Percentiles rank a stretch among this genome's conserved stretches.
Conservation (phyloP, 2,329 filamentous ascomycete genomes). For the Verticillium klebahnii region DNA sequence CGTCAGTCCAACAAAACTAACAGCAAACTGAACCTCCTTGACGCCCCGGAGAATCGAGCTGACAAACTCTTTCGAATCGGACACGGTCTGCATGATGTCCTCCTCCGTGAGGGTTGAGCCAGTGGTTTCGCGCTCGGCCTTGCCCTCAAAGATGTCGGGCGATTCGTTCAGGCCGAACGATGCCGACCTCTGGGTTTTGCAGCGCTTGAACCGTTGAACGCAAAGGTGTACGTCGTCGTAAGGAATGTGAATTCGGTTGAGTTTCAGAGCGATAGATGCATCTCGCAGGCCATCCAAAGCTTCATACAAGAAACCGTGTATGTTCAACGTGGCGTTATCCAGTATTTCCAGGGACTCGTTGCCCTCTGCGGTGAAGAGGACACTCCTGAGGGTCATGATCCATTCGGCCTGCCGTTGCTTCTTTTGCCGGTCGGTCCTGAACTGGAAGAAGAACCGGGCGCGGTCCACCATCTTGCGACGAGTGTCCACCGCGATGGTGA, state of each 20-base stretch:
- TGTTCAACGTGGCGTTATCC: slow-evolving; percentile 81
- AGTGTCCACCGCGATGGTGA: slow-evolving; percentile 86
- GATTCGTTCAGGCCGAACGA: slow-evolving; percentile 34
- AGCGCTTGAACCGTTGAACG: slow-evolving; percentile 48
- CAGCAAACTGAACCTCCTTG: slow-evolving; percentile 92
- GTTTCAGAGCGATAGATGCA: slow-evolving; percentile 82
- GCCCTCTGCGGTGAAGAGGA: slow-evolving; percentile 83
- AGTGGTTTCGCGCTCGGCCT: slow-evolving; percentile 71
- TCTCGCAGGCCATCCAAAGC: slow-evolving; percentile 84
- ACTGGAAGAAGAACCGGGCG: slow-evolving; percentile 81
- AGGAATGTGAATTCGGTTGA: slow-evolving; percentile 85
- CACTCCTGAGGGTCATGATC: slow-evolving; percentile 80
- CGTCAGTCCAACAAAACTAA: slow-evolving; percentile 84
- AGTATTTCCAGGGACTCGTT: slow-evolving; percentile 81
- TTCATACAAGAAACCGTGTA: slow-evolving; percentile 86
- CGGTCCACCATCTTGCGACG: slow-evolving; percentile 86
- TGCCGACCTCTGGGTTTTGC: slow-evolving; percentile 25
- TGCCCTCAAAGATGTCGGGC: slow-evolving; percentile 61
- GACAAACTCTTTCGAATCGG: slow-evolving; percentile 88
- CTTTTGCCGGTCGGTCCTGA: slow-evolving; percentile 54
- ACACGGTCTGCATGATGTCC: slow-evolving; percentile 73
- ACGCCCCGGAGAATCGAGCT: slow-evolving; percentile 87
- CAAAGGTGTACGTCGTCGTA: slow-evolving; percentile 77
- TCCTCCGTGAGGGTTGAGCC: slow-evolving; percentile 61
- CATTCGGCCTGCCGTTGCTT: slow-evolving; percentile 76